Conservation (phyloP, 2,329 filamentous ascomycete genomes). For the Fusarium haematococcum region DNA sequence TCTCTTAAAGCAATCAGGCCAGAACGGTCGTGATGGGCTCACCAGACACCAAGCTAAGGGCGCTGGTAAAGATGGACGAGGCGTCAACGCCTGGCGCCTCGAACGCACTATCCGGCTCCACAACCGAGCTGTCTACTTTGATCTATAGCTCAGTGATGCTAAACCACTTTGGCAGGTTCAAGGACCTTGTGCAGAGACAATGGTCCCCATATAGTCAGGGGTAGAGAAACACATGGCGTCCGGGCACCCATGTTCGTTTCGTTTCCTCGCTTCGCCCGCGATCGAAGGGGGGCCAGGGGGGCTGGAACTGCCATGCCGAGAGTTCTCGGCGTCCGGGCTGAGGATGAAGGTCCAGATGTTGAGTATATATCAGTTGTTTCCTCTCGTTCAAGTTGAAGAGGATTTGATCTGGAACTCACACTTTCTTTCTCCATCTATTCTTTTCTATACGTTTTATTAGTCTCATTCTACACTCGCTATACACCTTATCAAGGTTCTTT, state of each 20-base stretch:
- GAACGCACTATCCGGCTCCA: conserved; percentile 15
- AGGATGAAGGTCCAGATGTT: not conserved
- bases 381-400: not conserved
- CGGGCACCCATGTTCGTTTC: conserved; percentile 10
- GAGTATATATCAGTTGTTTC: conserved; percentile 9
- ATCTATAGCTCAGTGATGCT: conserved; percentile 1
- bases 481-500: conserved; percentile 1
- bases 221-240: conserved; percentile 18
- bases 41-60: conserved; percentile 12
- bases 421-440: conserved; percentile 16
- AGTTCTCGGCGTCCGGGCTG: conserved; percentile 21
- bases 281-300: conserved; percentile 25
- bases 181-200: not conserved
- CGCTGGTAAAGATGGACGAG: conserved; percentile 7
- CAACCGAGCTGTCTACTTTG: not conserved
- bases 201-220: not conserved
- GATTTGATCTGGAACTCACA: conserved; percentile 4
- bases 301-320: conserved; percentile 30
- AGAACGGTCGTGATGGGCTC: not conserved
- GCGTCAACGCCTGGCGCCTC: conserved; percentile 28
- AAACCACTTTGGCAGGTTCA: conserved; percentile 5
- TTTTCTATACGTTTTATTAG: conserved; percentile 7
- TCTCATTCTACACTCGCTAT: conserved; percentile 17
- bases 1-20: not conserved
- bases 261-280: conserved; percentile 7